These are phyloP conservation scores for Chaetoceros muelleri DNA, from an alignment of 108 stramenopile genomes.

Conservation along the genomic window DNA sequence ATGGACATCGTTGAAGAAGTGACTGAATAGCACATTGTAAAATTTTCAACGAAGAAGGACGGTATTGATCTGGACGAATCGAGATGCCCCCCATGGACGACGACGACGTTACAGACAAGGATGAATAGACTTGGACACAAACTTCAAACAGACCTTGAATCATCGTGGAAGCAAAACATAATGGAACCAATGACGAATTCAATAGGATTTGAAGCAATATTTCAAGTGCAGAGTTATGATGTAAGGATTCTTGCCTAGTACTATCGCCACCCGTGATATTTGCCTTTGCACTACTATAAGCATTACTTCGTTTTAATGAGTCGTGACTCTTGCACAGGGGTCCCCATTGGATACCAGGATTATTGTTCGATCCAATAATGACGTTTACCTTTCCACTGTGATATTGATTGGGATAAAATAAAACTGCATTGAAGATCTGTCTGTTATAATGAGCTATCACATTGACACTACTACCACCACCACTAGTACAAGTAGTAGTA, in stretches of 20 bases:
- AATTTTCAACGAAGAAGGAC: background rate
- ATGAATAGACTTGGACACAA: background rate
- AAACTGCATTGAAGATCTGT: no score
- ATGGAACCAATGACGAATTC: background rate
- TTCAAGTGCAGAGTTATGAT: background rate
- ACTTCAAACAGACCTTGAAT: background rate
- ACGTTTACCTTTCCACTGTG: no score
- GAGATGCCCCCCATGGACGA: background rate
- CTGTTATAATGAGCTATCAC: no score
- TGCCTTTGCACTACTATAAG: background rate
- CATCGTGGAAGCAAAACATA: background rate
- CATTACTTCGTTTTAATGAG: background rate
- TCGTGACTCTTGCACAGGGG: background rate
- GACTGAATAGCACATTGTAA: background rate
- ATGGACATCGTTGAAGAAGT: background rate
- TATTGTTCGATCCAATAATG: no score
- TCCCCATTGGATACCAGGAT: background rate
- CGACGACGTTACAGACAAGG: no score
- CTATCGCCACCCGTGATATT: no score
- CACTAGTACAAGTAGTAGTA: no score
- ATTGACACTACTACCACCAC: no score
- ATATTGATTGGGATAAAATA: no score
- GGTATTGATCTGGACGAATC: background rate
- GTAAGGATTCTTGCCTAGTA: no score
- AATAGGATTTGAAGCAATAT: background rate